phyloP scores from a whole-genome alignment of 441 rosid genomes.

The Hura crepitans region DNA sequence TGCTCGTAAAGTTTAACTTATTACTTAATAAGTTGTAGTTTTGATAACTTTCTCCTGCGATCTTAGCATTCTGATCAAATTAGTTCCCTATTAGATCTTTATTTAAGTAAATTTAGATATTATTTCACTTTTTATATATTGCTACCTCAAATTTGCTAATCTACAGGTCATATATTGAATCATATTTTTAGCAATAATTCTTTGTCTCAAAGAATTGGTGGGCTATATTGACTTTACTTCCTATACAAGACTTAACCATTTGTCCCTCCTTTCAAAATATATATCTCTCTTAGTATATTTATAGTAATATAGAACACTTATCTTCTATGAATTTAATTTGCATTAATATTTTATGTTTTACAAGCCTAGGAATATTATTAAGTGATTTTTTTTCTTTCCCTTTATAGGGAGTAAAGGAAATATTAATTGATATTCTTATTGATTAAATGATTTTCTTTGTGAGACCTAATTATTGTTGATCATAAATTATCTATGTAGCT shows the following conservation, averaged over 20 bases:
- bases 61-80: neutral
- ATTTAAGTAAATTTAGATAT: neutral
- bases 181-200: too few relatives aligned
- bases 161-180: conserved; percentile 65
- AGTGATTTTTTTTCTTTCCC: neutral
- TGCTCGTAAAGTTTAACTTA: neutral
- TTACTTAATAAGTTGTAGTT: neutral
- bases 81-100: neutral
- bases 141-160: conserved; percentile 1
- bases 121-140: neutral
- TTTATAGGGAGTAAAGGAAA: neutral
- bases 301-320: neutral
- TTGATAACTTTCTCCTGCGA: neutral
- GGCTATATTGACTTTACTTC: conserved; percentile 81
- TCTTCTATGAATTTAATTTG: neutral
- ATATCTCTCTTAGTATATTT: conserved; percentile 62
- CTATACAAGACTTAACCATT: conserved; percentile 76
- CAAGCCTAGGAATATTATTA: neutral
- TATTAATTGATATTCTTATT: neutral
- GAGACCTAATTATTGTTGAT: neutral
- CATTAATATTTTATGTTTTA: neutral
- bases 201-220: conserved; percentile 62
- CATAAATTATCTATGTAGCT: neutral
- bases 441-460: neutral
- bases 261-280: conserved; percentile 63